Evolutionary conservation across 2,329 filamentous ascomycete species (phyloP).

Genomic region (Xylariomycetidae sp.): DNA sequence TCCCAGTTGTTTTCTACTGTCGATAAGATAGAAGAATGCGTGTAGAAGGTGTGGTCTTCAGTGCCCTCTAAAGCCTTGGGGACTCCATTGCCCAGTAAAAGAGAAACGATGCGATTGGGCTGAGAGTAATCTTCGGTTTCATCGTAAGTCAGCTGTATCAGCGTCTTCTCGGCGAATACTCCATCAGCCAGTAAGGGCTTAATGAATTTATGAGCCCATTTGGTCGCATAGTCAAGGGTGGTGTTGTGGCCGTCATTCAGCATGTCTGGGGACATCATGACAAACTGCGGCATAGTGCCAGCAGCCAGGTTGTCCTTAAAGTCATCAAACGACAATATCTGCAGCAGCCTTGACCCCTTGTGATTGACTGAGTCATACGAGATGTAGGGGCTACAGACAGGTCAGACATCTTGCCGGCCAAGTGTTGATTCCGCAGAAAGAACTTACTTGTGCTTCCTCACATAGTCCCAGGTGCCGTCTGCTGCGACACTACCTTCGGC

Average conservation of each 20-base stretch:
- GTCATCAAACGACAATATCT: constrained; percentile 58
- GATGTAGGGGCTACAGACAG: constrained; percentile 32
- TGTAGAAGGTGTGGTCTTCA: constrained; percentile 64
- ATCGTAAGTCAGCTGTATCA: constrained; percentile 75
- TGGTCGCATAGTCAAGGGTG: constrained; percentile 62
- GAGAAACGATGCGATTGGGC: constrained; percentile 64
- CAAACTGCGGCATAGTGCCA: constrained; percentile 59
- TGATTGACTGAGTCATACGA: constrained; percentile 37
- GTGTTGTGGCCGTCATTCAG: constrained; percentile 68
- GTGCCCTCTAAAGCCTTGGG: constrained; percentile 60
- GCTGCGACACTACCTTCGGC: constrained; percentile 30
- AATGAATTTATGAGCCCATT: constrained; percentile 65
- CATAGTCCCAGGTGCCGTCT: constrained; percentile 30
- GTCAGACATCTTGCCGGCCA: neutral
- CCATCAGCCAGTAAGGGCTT: constrained; percentile 62
- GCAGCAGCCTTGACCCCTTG: constrained; percentile 44
- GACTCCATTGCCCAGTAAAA: constrained; percentile 70
- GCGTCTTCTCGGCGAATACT: constrained; percentile 68
- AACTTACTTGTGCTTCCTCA: constrained; percentile 36
- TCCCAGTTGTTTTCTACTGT: constrained; percentile 65
- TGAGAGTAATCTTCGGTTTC: constrained; percentile 66
- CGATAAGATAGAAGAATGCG: constrained; percentile 47
- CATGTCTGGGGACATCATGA: constrained; percentile 60
- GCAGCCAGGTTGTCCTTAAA: constrained; percentile 55
- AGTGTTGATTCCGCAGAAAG: neutral